A percentile compares a stretch with the other conserved stretches of the same genome.
Evolutionary conservation across 768 basidiomycete species (phyloP).

Genomic region (Lentinula sp.): DNA sequence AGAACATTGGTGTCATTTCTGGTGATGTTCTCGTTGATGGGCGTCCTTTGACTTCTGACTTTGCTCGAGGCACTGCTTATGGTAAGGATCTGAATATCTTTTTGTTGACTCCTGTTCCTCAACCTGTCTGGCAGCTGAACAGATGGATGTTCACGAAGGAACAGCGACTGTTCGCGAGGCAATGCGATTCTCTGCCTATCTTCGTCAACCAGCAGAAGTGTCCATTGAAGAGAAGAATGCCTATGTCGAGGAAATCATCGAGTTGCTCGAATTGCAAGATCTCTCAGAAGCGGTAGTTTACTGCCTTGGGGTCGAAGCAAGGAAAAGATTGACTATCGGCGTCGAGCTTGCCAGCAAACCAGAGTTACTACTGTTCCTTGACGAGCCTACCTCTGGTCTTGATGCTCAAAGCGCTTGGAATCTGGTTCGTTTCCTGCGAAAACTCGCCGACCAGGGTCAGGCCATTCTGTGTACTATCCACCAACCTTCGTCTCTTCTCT

Average conservation of each 20-base stretch:
- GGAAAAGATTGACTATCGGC: constrained; percentile 87
- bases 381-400: constrained; percentile 47
- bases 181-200: constrained; percentile 78
- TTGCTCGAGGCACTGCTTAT: constrained; percentile 69
- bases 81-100: constrained; percentile 33
- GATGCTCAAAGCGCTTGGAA: constrained; percentile 75
- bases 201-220: constrained; percentile 69
- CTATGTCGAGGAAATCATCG: constrained; percentile 80
- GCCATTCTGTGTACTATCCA: constrained; percentile 90
- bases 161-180: constrained; percentile 83
- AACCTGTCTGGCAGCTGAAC: constrained; percentile 47
- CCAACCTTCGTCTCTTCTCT: constrained; percentile 45
- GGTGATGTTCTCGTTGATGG: constrained; percentile 67
- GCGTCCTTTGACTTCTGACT: constrained; percentile 48
- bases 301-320: constrained; percentile 59
- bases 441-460: constrained; percentile 81
- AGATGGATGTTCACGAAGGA: constrained; percentile 81
- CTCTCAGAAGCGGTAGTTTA: constrained; percentile 78
- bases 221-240: constrained; percentile 68
- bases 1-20: constrained; percentile 61
- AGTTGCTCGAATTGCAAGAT: constrained; percentile 79
- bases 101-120: constrained; percentile 17
- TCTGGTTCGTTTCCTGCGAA: constrained; percentile 73
- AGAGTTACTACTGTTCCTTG: constrained; percentile 67
- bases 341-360: constrained; percentile 90